phyloP scores from a whole-genome alignment of 306 rosid species.

The Rubus idaeus region DNA sequence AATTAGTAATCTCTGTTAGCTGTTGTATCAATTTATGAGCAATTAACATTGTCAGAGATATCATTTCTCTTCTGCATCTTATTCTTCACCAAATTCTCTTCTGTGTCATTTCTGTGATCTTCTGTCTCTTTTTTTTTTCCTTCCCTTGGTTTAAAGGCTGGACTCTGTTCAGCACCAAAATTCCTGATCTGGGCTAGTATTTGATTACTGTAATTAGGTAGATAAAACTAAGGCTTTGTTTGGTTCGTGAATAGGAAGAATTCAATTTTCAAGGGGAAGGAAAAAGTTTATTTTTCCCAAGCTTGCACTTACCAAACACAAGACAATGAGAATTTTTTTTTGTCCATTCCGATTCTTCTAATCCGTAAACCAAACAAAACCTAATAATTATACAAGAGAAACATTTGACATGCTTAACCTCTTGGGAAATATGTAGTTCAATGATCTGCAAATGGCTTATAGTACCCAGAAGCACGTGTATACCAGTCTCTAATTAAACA shows the following conservation, averaged over 20 bases:
- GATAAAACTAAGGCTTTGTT: neutral
- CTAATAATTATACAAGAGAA: neutral
- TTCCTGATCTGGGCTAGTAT: neutral
- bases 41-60: neutral
- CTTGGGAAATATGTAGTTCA: neutral
- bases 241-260: too few relatives aligned
- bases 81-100: neutral
- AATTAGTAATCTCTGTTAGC: neutral
- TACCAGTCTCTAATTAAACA: neutral
- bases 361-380: neutral
- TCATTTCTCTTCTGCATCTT: neutral
- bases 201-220: neutral
- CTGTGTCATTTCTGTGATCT: neutral
- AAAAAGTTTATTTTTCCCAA: too few relatives aligned
- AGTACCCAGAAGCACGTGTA: neutral
- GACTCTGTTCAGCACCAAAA: neutral
- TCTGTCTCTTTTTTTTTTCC: neutral
- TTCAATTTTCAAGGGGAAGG: too few relatives aligned
- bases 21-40: neutral
- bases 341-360: neutral
- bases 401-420: neutral
- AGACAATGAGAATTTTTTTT: neutral
- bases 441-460: neutral
- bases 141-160: neutral
- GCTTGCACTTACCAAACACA: neutral